Percentiles rank a stretch among this genome's conserved stretches.
Evolutionary conservation across 2,329 filamentous ascomycete species (phyloP).

Genomic region (Podosphaera aphanis): DNA sequence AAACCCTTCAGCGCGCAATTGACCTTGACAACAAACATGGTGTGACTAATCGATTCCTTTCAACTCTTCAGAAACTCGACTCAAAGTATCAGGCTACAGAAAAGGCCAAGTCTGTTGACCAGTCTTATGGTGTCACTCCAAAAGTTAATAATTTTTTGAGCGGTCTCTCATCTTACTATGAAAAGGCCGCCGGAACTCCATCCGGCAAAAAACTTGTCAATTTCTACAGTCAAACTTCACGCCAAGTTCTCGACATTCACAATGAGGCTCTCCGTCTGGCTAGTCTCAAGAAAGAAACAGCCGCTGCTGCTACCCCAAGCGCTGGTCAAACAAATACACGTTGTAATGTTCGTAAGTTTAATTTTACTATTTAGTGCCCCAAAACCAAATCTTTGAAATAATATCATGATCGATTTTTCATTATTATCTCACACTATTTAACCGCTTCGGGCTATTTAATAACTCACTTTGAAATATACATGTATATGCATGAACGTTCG

Average conservation of each 20-base stretch:
- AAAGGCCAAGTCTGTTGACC: conserved; percentile 62
- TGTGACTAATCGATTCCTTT: conserved; percentile 58
- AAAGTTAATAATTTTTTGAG: conserved; percentile 41
- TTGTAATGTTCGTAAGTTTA: too few relatives aligned
- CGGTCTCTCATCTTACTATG: conserved; percentile 71
- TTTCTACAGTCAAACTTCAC: conserved; percentile 68
- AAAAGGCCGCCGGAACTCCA: conserved; percentile 70
- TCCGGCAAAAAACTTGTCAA: conserved; percentile 69
- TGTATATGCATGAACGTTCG: too few relatives aligned
- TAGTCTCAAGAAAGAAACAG: conserved; percentile 49
- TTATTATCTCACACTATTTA: too few relatives aligned
- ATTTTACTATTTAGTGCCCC: too few relatives aligned
- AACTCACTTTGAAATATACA: too few relatives aligned
- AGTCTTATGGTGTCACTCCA: conserved; percentile 58
- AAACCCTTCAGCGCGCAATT: conserved; percentile 34
- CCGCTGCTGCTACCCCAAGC: too few relatives aligned
- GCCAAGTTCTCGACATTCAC: conserved; percentile 88
- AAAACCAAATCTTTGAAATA: too few relatives aligned
- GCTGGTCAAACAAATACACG: too few relatives aligned
- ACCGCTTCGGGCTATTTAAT: too few relatives aligned
- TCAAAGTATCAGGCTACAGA: conserved; percentile 70
- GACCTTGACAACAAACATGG: conserved; percentile 77
- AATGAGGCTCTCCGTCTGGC: conserved; percentile 71
- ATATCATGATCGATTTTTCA: too few relatives aligned
- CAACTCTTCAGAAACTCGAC: conserved; percentile 55